A percentile compares a stretch with the other conserved stretches of the same genome.
Evolutionary conservation across 495 filamentous ascomycete species (phyloP).

Genomic region (Penicillium crystallinum): DNA sequence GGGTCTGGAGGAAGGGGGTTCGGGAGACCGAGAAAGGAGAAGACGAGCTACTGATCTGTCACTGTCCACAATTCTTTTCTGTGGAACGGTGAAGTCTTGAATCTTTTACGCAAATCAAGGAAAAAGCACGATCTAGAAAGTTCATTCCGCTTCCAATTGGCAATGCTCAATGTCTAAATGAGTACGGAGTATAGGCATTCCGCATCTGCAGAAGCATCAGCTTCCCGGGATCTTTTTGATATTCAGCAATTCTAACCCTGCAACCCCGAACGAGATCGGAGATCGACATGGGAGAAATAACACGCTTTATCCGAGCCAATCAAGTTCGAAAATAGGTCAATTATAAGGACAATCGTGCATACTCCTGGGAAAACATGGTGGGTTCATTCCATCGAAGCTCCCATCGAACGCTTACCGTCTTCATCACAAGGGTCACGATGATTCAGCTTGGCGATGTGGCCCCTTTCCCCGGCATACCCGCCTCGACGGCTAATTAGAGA

Average conservation of each 20-base stretch:
- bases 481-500: slow-evolving; percentile 2
- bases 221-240: not conserved
- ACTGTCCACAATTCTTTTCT: not conserved
- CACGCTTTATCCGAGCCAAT: not conserved
- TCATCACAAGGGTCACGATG: slow-evolving; percentile 22
- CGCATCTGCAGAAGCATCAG: not conserved
- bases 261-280: not conserved
- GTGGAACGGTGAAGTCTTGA: not conserved
- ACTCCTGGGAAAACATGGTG: slow-evolving; percentile 24
- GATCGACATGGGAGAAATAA: not conserved
- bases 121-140: not conserved
- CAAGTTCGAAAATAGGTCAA: not conserved
- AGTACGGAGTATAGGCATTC: not conserved
- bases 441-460: not conserved
- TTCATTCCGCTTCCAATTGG: not conserved
- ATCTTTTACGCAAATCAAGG: not conserved
- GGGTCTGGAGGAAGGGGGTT: not conserved
- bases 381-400: slow-evolving; percentile 28
- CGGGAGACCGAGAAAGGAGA: slow-evolving; percentile 5
- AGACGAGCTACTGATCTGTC: not conserved
- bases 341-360: slow-evolving; percentile 18
- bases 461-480: slow-evolving; percentile 3
- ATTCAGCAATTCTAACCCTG: not conserved
- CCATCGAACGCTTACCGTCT: slow-evolving; percentile 23
- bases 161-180: not conserved